Base-by-base conservation (phyloP, 352 stramenopile species). In the Peronospora destructor region DNA sequence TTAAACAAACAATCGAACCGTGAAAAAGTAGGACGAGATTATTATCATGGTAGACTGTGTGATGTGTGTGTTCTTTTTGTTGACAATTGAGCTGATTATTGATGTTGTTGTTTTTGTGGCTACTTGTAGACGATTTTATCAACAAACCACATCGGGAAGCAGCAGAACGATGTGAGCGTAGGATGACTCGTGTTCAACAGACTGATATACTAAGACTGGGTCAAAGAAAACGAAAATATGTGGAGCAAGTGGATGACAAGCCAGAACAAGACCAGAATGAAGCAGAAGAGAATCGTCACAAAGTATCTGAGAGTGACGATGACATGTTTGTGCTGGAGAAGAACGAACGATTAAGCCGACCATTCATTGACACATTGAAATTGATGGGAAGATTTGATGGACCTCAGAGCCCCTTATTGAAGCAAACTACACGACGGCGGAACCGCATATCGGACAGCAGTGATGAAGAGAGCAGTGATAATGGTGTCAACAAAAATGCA, bases 81-180 rank as follows among this genome's bases (percentile, higher is more conserved):
- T 12, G 6, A 7, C 4, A 30, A 32, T 4, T 36, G 13, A 16
- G 30, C 10, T n/a, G 2, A 36, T 7, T 36, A 7, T 36, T n/a
- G 4, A 7, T 14, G 30, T 36, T 26, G 29, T 23, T 29, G n/a
- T 19, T 41, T 10, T 37, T 19, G 16, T 26, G 19, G 12, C 16
- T 12, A 6, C 23, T 53, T 55, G n/a, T 42, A 87, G 76, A 90
- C 37, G 62, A 82, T 36, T 90, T 69, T 55, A 76, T 76, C 7
- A 67, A 77, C 25, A 40, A 73, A 11, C 58, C 57, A 0, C 40
- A 71, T 38, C 28, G 21, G 2, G 45, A 70, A 26, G 36, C 26
- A 3, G 50, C 55, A 6, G 45, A 42, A 32, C 56, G 38, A 26
- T 49, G 50, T 6, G 38, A 53, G 14, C 19, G 39, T 17, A 37